Evolutionary conservation across 768 basidiomycete species (phyloP), one percentile per base, ranked within the genome.

Genomic region (Lactifluus rugatus): DNA sequence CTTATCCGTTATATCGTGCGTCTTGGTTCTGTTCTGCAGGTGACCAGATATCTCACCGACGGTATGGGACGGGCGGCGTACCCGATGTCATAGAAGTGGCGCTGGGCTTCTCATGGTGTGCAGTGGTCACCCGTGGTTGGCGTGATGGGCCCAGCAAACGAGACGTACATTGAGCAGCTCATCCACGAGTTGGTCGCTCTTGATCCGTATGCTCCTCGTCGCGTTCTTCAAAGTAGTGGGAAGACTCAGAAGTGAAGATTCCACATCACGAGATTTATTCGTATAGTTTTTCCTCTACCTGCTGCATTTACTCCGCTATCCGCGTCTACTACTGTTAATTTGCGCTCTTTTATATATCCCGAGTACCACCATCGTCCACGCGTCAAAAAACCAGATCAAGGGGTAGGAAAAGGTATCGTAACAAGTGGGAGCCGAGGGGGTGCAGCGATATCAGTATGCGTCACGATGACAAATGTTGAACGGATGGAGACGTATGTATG

Each of bases 1-100:
- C 73, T 90, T 25, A 70, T 82, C 37, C 76, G 77, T 52, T 88
- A 84, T 65, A 65, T 89, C 67, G 87, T 85, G 62, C 61, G 82
- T 69, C 52, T 14, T 23, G 19, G 11, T 49, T 41, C 16, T 13
- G 44, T n/a, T 17, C 34, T 39, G 31, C 16, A 41, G 44, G 28
- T 23, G n/a, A 51, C 31, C 54, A 8, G 32, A 11, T 25, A 53
- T 42, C 16, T 50, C 28, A 47, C 28, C 23, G 21, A 32, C 51
- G 19, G 25, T 5, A 44, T 41, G 41, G 34, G 34, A 34, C 34
- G 34, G 41, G 19, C 19, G 41, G 41, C 41, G 13, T 5, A 34
- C 31, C 23, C 5, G 11, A 48, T 39, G 28, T 54, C 11, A 31
- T 58, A 89, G 86, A 80, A 75, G 58, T 89, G 85, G 86, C 81